Evolutionary conservation across 2,329 filamentous ascomycete genomes (phyloP).

Genomic region (Fusarium sp.): DNA sequence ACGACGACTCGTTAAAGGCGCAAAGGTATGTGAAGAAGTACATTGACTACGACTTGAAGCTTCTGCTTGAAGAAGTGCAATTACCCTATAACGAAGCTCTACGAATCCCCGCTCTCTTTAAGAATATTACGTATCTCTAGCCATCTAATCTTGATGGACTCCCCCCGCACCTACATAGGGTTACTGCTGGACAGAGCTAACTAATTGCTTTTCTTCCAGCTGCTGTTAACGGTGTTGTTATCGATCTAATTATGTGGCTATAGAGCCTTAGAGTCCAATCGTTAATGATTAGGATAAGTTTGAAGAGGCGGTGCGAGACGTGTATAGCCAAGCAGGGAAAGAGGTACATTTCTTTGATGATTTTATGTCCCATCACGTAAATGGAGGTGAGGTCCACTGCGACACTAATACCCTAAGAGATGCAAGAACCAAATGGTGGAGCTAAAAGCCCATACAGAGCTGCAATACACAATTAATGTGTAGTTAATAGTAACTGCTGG

Average conservation of each 20-base stretch:
- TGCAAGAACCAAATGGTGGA: constrained; percentile 34
- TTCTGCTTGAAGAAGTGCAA: too few relatives aligned
- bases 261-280: constrained; percentile 40
- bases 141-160: too few relatives aligned
- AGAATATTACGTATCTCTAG: too few relatives aligned
- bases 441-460: not conserved
- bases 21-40: too few relatives aligned
- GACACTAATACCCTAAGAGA: constrained; percentile 40
- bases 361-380: constrained; percentile 40
- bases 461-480: not conserved
- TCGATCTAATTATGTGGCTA: constrained; percentile 35
- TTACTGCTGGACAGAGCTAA: too few relatives aligned
- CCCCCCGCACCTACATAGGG: too few relatives aligned
- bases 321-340: constrained; percentile 32
- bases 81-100: too few relatives aligned
- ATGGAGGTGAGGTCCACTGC: constrained; percentile 42
- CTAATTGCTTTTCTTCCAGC: constrained; percentile 30
- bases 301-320: constrained; percentile 24
- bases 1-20: too few relatives aligned
- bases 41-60: too few relatives aligned
- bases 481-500: not conserved
- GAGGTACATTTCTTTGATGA: constrained; percentile 38
- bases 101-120: too few relatives aligned
- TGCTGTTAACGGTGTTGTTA: constrained; percentile 41
- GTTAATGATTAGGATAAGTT: constrained; percentile 40